Conservation (phyloP, 2,329 filamentous ascomycete species). For the Mollisiaceae sp. region DNA sequence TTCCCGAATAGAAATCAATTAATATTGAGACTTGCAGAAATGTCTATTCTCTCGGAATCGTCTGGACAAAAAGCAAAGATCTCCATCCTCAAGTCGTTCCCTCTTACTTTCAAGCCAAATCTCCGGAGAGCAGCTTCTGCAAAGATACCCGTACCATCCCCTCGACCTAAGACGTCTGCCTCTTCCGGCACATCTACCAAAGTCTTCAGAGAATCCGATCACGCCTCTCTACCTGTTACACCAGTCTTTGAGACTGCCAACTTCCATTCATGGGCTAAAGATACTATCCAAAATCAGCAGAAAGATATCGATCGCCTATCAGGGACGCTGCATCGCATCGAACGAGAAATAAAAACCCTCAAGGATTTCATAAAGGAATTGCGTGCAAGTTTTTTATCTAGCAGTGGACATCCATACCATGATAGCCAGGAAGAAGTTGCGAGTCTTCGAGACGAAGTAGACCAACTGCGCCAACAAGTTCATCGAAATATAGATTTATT, state of each 20-base stretch:
- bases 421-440: conserved; percentile 4
- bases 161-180: neutral
- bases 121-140: conserved; percentile 21
- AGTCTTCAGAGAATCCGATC: neutral
- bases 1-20: conserved; percentile 35
- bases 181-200: neutral
- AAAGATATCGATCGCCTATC: conserved; percentile 41
- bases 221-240: neutral
- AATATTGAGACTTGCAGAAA: conserved; percentile 36
- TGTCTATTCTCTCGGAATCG: conserved; percentile 34
- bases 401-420: neutral
- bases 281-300: conserved; percentile 36
- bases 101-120: conserved; percentile 24
- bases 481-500: neutral
- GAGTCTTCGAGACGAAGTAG: conserved; percentile 20
- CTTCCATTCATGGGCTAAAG: conserved; percentile 38
- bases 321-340: conserved; percentile 35
- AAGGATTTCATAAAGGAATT: conserved; percentile 41
- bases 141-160: conserved; percentile 19
- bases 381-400: conserved; percentile 32
- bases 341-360: conserved; percentile 39
- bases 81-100: conserved; percentile 30
- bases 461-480: conserved; percentile 19
- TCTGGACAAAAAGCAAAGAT: conserved; percentile 33
- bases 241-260: conserved; percentile 19